A percentile compares a stretch with the other conserved stretches of the same genome.
Evolutionary conservation across 805 yeast genomes (phyloP).

Genomic region (Hanseniaspora nectarophila): DNA sequence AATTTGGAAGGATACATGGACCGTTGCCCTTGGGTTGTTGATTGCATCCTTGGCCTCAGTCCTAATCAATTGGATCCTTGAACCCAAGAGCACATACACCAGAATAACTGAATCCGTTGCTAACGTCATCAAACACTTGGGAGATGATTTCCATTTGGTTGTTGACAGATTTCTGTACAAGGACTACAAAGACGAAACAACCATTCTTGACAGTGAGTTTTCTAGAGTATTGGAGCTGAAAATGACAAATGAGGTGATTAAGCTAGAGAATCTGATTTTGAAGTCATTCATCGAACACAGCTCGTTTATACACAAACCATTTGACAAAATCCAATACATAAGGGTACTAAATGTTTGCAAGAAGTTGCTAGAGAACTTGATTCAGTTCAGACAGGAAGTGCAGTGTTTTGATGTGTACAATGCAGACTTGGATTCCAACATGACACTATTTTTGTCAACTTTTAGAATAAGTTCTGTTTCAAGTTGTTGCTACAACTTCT

Average conservation of each 20-base stretch:
- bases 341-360: constrained; percentile 32
- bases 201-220: constrained; percentile 33
- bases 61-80: constrained; percentile 34
- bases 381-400: constrained; percentile 42
- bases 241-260: constrained; percentile 34
- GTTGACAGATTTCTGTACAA: constrained; percentile 39
- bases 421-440: constrained; percentile 30
- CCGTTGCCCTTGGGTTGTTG: constrained; percentile 30
- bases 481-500: constrained; percentile 35
- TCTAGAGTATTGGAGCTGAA: constrained; percentile 40
- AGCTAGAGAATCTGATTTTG: constrained; percentile 30
- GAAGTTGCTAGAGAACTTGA: constrained; percentile 31
- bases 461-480: constrained; percentile 39
- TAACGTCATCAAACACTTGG: constrained; percentile 32
- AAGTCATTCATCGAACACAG: constrained; percentile 32
- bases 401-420: constrained; percentile 37
- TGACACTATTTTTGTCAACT: constrained; percentile 32
- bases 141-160: constrained; percentile 37
- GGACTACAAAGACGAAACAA: constrained; percentile 37
- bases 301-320: constrained; percentile 24
- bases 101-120: constrained; percentile 34
- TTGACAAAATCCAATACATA: constrained; percentile 28
- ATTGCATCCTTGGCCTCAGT: constrained; percentile 32
- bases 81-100: constrained; percentile 38
- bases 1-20: constrained; percentile 34